phyloP scores from a whole-genome alignment of 345 rosid genomes.

The Salix exigua region DNA sequence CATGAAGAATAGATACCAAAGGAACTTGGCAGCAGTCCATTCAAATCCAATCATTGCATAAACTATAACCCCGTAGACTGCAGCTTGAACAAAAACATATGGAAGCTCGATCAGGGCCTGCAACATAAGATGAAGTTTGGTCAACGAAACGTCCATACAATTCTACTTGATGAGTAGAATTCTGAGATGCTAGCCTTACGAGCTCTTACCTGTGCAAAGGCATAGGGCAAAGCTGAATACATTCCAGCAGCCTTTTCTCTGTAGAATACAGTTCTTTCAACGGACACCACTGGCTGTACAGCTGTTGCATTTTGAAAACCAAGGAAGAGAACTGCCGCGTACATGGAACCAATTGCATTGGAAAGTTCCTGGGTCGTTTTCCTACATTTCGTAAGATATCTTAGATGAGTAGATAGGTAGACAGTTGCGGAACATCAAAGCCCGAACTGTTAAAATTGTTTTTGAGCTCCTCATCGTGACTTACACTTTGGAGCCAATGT shows the following conservation, averaged over 20 bases:
- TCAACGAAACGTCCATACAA: neutral
- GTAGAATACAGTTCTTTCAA: constrained; percentile 73
- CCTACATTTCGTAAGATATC: constrained; percentile 29
- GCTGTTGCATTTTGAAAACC: constrained; percentile 53
- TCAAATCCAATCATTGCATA: constrained; percentile 66
- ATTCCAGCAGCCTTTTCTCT: constrained; percentile 81
- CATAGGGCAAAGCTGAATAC: constrained; percentile 77
- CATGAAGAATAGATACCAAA: constrained; percentile 64
- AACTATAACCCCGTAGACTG: constrained; percentile 45
- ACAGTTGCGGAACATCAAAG: neutral
- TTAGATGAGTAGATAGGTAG: neutral
- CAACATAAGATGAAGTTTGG: neutral
- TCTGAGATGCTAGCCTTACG: neutral
- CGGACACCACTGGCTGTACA: constrained; percentile 67
- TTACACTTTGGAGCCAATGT: constrained; percentile 22
- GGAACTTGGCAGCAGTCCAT: constrained; percentile 50
- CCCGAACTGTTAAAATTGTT: neutral
- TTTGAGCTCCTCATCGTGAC: neutral
- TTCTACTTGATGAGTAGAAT: neutral
- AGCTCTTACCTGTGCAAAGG: constrained; percentile 52
- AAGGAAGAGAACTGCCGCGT: constrained; percentile 59
- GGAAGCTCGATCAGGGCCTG: constrained; percentile 64
- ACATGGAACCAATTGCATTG: constrained; percentile 81
- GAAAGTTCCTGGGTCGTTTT: constrained; percentile 40
- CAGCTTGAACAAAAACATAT: constrained; percentile 43